Evolutionary conservation across 768 basidiomycete species (phyloP).

Genomic region (Phallus indusiatus): DNA sequence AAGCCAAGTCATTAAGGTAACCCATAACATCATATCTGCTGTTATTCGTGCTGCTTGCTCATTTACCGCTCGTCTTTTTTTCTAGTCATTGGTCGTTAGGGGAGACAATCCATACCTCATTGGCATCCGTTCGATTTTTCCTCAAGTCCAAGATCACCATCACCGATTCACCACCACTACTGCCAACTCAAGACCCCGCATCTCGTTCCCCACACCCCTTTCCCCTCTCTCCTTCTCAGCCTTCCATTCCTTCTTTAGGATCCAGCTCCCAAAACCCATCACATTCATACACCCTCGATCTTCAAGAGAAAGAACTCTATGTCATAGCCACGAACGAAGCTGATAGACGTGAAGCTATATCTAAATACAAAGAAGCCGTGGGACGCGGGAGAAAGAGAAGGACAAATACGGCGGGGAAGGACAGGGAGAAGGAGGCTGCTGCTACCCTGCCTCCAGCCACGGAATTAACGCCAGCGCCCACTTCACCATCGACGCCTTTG

Average conservation of each 20-base stretch:
- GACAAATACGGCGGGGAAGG: neutral
- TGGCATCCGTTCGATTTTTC: conserved; percentile 61
- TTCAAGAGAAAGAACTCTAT: conserved; percentile 56
- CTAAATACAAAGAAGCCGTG: conserved; percentile 43
- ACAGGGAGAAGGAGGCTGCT: neutral
- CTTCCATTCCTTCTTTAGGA: conserved; percentile 32
- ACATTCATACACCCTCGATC: conserved; percentile 59
- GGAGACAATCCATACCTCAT: conserved; percentile 59
- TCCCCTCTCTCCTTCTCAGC: conserved; percentile 32
- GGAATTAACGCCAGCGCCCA: neutral
- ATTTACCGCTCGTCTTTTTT: neutral
- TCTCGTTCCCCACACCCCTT: conserved; percentile 14
- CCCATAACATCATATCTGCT: conserved; percentile 5
- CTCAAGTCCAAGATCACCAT: conserved; percentile 52
- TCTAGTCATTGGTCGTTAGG: conserved; percentile 71
- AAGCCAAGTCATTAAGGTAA: conserved; percentile 38
- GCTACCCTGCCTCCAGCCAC: neutral
- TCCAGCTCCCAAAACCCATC: conserved; percentile 8
- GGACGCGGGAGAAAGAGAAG: neutral
- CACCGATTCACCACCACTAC: neutral
- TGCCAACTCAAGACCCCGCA: neutral
- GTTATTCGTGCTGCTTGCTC: neutral
- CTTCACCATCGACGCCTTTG: neutral
- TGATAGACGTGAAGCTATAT: conserved; percentile 55
- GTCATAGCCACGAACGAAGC: conserved; percentile 62